These are phyloP conservation scores for Bisporella sp. DNA, from an alignment of 2,329 filamentous ascomycete genomes.

Conservation along the genomic window DNA sequence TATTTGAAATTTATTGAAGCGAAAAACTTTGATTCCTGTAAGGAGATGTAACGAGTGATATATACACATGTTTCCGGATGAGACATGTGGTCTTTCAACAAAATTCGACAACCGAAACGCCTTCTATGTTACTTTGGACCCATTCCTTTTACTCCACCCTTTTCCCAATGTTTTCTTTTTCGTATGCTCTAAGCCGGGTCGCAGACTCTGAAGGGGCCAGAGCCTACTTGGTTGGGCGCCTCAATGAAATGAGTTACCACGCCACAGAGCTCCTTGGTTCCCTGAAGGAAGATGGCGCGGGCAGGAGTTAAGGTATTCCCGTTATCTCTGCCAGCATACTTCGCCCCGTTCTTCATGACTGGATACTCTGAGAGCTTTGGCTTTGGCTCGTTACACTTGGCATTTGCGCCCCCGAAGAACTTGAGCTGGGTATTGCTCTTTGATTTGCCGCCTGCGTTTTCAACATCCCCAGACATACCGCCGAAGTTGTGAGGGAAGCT, in stretches of 20 bases:
- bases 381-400: not conserved
- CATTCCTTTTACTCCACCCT: too few relatives aligned
- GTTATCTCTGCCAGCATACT: not conserved
- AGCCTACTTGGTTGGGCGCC: not conserved
- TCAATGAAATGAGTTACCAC: not conserved
- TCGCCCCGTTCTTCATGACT: not conserved
- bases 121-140: too few relatives aligned
- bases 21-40: too few relatives aligned
- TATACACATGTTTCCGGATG: too few relatives aligned
- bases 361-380: not conserved
- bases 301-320: not conserved
- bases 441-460: not conserved
- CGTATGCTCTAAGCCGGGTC: not conserved
- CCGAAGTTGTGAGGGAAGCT: not conserved
- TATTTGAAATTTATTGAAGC: too few relatives aligned
- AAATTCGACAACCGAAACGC: too few relatives aligned
- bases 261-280: not conserved
- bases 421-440: not conserved
- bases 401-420: not conserved
- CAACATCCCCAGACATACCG: not conserved
- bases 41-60: too few relatives aligned
- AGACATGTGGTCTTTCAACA: too few relatives aligned
- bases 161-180: too few relatives aligned
- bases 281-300: not conserved
- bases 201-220: slow-evolving; percentile 12